Evolutionary conservation across 2,329 filamentous ascomycete genomes (phyloP).

Genomic region (Penicillium sp.): DNA sequence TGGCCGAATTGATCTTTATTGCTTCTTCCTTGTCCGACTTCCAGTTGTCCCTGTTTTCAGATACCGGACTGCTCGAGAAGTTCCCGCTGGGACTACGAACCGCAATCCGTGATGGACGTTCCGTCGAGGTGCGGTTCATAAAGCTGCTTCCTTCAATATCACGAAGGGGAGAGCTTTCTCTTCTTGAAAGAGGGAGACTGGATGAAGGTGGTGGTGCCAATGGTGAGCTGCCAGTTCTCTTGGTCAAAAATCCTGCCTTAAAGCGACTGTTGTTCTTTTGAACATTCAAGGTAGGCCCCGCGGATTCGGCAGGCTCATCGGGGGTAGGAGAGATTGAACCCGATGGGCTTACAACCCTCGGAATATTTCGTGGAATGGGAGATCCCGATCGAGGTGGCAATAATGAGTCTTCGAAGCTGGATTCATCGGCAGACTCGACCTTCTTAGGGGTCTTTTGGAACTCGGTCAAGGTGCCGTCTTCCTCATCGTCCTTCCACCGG

Average conservation of each 20-base stretch:
- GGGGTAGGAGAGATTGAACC: conserved; percentile 57
- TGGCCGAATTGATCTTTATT: conserved; percentile 54
- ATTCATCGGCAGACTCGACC: conserved; percentile 56
- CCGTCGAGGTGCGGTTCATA: conserved; percentile 46
- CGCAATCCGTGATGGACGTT: conserved; percentile 38
- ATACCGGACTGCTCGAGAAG: conserved; percentile 34
- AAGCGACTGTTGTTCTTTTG: conserved; percentile 73
- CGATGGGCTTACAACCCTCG: conserved; percentile 39
- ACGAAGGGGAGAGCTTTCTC: conserved; percentile 54
- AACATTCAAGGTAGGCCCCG: conserved; percentile 58
- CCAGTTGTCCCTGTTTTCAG: conserved; percentile 51
- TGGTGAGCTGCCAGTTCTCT: conserved; percentile 64
- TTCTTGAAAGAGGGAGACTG: conserved; percentile 59
- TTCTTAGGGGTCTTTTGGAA: conserved; percentile 88
- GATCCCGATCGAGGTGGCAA: conserved; percentile 51
- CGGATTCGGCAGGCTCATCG: conserved; percentile 39
- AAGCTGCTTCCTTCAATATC: conserved; percentile 51
- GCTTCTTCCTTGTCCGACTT: conserved; percentile 50
- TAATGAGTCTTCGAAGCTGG: conserved; percentile 50
- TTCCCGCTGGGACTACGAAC: conserved; percentile 39
- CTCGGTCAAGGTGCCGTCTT: conserved; percentile 81
- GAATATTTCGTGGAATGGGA: conserved; percentile 44
- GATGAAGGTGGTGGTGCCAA: conserved; percentile 56
- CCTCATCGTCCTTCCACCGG: conserved; percentile 87
- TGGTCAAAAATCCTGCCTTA: conserved; percentile 81